Percentiles rank a stretch among this genome's conserved stretches.
Evolutionary conservation across 139 green algal species (phyloP).

Genomic region (Volvox reticuliferus): DNA sequence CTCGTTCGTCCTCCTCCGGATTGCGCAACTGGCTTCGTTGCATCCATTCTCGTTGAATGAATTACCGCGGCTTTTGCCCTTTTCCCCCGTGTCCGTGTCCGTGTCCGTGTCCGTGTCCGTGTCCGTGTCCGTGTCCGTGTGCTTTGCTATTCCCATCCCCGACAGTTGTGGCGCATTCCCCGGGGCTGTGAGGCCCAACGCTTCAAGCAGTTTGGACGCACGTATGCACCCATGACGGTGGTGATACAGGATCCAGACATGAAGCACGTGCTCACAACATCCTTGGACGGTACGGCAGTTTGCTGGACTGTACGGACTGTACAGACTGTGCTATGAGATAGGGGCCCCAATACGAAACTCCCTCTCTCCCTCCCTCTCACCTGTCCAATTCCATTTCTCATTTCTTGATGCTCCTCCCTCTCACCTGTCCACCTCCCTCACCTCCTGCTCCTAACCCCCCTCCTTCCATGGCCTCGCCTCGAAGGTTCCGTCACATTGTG

Average conservation of each 20-base stretch:
- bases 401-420: neutral
- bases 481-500: slow-evolving; percentile 46
- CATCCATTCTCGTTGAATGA: no score
- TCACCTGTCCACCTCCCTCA: neutral
- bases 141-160: neutral
- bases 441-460: neutral
- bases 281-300: slow-evolving; percentile 25
- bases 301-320: neutral
- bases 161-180: slow-evolving; percentile 51
- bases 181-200: slow-evolving; percentile 39
- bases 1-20: no score
- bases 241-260: slow-evolving; percentile 21
- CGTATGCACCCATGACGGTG: slow-evolving; percentile 14
- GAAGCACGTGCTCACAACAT: slow-evolving; percentile 40
- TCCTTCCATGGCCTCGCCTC: neutral
- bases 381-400: no score
- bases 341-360: no score
- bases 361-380: no score
- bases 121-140: no score
- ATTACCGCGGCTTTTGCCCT: no score
- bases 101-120: no score
- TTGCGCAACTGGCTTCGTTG: no score
- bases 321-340: no score
- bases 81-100: no score
- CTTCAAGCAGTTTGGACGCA: slow-evolving; percentile 47